phyloP scores from a whole-genome alignment of 352 stramenopile species.

The Phytophthora fragariae region DNA sequence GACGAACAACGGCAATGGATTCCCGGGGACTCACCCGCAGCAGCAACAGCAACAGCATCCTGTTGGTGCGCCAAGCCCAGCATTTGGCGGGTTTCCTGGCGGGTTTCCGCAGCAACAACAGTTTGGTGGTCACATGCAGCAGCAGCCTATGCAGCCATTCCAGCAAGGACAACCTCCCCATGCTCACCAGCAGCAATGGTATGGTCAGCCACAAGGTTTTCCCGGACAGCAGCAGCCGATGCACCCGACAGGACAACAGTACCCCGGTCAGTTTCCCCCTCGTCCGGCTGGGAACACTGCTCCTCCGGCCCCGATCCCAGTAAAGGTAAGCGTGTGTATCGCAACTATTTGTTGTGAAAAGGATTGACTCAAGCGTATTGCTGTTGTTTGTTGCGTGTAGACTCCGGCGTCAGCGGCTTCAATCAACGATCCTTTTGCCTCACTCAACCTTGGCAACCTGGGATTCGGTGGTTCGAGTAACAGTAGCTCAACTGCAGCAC shows the following conservation, averaged over 20 bases:
- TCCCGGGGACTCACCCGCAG: constrained; percentile 38
- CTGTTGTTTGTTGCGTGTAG: constrained; percentile 14
- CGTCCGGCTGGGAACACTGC: constrained; percentile 15
- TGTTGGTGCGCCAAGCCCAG: constrained; percentile 10
- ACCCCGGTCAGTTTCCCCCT: constrained; percentile 39
- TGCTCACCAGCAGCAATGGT: constrained; percentile 56
- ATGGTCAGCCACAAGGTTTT: constrained; percentile 42
- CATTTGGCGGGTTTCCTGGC: constrained; percentile 38
- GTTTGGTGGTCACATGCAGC: constrained; percentile 42
- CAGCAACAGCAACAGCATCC: constrained; percentile 33
- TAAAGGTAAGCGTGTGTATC: constrained; percentile 44
- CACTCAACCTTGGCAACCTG: constrained; percentile 66
- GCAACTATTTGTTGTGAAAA: not conserved
- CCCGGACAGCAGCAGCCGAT: constrained; percentile 38
- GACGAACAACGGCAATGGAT: constrained; percentile 40
- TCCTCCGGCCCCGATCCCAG: constrained; percentile 32
- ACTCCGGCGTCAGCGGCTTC: constrained; percentile 41
- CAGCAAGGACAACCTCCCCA: constrained; percentile 43
- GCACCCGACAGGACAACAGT: constrained; percentile 41
- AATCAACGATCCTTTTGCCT: constrained; percentile 79
- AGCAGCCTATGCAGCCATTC: constrained; percentile 45
- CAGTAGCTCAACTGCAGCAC: constrained; percentile 22
- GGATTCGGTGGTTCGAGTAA: constrained; percentile 46
- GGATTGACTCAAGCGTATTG: not conserved
- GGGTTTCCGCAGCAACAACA: constrained; percentile 38